phyloP scores from a whole-genome alignment of 2,329 filamentous ascomycete genomes.

The Penicillium palitans region DNA sequence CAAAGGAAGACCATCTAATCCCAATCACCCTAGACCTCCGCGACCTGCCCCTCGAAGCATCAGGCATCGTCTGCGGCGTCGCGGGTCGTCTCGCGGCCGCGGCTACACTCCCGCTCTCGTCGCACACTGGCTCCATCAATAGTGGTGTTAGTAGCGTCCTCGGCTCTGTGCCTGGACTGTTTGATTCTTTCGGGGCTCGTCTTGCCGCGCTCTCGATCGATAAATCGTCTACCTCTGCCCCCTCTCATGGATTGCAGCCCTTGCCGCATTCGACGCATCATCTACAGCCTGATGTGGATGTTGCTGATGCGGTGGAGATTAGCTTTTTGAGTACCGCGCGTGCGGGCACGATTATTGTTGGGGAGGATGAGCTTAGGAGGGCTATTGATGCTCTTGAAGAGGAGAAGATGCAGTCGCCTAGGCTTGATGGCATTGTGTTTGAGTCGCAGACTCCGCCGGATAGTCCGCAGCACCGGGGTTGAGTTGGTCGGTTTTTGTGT shows the following conservation, averaged over 20 bases:
- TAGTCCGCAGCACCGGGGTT: neutral
- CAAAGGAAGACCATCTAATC: slow-evolving; percentile 67
- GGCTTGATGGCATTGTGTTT: neutral
- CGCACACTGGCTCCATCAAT: neutral
- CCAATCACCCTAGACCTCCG: slow-evolving; percentile 87
- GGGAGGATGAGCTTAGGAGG: slow-evolving; percentile 68
- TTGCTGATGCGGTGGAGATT: slow-evolving; percentile 64
- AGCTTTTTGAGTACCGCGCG: slow-evolving; percentile 87
- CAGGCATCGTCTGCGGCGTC: slow-evolving; percentile 92
- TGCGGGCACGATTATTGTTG: slow-evolving; percentile 85
- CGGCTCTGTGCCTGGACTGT: slow-evolving; percentile 20
- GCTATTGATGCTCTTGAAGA: slow-evolving; percentile 68
- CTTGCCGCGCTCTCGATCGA: slow-evolving; percentile 9
- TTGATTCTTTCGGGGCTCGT: slow-evolving; percentile 20
- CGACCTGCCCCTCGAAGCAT: slow-evolving; percentile 79
- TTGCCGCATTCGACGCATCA: neutral
- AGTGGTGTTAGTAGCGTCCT: slow-evolving; percentile 20
- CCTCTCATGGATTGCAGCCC: neutral
- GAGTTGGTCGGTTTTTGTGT: neutral
- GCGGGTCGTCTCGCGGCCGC: slow-evolving; percentile 78
- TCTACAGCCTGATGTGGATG: slow-evolving; percentile 28
- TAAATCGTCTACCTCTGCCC: neutral
- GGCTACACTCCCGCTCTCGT: slow-evolving; percentile 47
- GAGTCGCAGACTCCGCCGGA: neutral
- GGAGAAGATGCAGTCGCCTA: neutral